These are phyloP conservation scores for Zoysia matrella DNA, from an alignment of 202 grass and related monocot species.

Conservation along the genomic window DNA sequence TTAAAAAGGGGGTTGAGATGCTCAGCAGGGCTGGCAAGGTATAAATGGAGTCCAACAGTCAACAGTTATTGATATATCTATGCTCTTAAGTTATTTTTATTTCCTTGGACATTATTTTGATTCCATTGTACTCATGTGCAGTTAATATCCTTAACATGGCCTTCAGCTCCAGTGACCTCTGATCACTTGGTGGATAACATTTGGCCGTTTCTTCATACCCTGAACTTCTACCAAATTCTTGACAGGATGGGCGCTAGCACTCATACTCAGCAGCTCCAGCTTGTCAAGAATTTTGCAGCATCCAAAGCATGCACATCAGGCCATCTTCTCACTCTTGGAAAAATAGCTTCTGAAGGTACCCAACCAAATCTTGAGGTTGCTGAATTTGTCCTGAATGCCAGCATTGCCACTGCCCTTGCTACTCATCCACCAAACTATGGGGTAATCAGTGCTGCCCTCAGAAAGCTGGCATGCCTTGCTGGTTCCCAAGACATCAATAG, in stretches of 20 bases:
- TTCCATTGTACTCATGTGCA: too few species aligned
- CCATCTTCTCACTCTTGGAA: conserved; percentile 69
- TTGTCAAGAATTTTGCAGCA: conserved; percentile 78
- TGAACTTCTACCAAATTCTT: conserved; percentile 72
- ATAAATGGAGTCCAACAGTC: too few species aligned
- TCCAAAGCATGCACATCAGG: conserved; percentile 67
- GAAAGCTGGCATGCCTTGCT: conserved; percentile 70
- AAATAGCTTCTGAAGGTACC: conserved; percentile 59
- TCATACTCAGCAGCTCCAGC: conserved; percentile 65
- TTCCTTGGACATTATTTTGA: too few species aligned
- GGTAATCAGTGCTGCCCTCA: conserved; percentile 64
- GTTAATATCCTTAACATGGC: too few species aligned
- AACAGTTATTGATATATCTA: too few species aligned
- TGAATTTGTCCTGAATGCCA: conserved; percentile 77
- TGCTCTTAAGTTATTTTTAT: too few species aligned
- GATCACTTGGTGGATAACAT: conserved; percentile 51
- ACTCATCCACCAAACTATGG: conserved; percentile 72
- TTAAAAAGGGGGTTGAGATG: conserved; percentile 88
- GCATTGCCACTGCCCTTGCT: conserved; percentile 64
- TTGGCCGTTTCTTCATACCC: conserved; percentile 69
- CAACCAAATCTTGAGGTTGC: conserved; percentile 65
- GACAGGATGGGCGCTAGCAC: conserved; percentile 50
- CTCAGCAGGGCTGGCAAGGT: conserved; percentile 24
- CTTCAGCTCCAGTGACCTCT: conserved; percentile 29
- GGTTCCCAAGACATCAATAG: conserved; percentile 57